Conservation (phyloP, 2,329 filamentous ascomycete genomes). For the Fusarium sarcochroum region DNA sequence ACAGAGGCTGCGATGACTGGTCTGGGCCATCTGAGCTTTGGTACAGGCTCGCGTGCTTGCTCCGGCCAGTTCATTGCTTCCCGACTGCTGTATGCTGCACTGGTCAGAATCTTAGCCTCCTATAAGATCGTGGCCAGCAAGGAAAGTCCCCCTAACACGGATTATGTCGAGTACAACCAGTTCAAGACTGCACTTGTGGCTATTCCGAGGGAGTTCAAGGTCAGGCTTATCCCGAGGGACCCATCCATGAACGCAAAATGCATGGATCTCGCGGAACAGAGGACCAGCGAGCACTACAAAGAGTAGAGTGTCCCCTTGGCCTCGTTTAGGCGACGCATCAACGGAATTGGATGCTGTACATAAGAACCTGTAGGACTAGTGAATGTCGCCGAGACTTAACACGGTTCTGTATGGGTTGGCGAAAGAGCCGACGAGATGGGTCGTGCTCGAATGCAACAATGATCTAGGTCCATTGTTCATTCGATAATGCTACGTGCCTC, state of each 20-base stretch:
- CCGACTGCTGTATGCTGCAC: not conserved
- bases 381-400: no score
- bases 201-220: not conserved
- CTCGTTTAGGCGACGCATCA: no score
- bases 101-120: not conserved
- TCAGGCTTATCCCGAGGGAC: not conserved
- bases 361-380: no score
- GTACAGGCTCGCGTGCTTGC: not conserved
- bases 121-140: not conserved
- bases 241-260: not conserved
- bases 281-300: not conserved
- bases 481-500: no score
- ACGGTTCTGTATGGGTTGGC: no score
- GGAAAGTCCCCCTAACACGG: not conserved
- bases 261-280: not conserved
- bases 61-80: not conserved
- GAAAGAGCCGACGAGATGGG: no score
- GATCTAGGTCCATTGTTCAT: no score
- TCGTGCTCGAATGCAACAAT: no score
- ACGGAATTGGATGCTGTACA: no score
- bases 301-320: not conserved
- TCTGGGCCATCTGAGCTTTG: not conserved
- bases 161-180: not conserved
- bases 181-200: not conserved
- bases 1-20: not conserved